Evolutionary conservation across 306 rosid genomes (phyloP).

Genomic region (Inga laurina): DNA sequence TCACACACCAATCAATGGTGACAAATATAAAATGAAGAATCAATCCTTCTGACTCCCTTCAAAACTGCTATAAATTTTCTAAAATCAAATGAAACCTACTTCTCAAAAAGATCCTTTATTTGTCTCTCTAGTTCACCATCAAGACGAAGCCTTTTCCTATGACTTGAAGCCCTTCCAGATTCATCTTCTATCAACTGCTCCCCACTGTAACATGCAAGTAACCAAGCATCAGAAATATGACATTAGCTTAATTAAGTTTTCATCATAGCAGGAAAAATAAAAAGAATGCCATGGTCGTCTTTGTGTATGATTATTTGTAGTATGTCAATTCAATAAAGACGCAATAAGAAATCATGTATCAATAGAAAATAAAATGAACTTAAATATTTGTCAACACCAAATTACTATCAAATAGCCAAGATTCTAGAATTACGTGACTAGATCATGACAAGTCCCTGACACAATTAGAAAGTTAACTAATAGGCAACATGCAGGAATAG

Average conservation of each 20-base stretch:
- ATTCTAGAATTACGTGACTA: slow-evolving; percentile 21
- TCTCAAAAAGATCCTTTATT: slow-evolving; percentile 75
- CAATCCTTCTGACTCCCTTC: slow-evolving; percentile 11
- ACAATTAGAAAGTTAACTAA: slow-evolving; percentile 10
- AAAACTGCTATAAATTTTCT: slow-evolving; percentile 20
- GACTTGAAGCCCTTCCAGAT: slow-evolving; percentile 47
- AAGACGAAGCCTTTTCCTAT: slow-evolving; percentile 65
- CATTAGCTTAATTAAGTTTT: slow-evolving; percentile 36
- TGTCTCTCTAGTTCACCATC: slow-evolving; percentile 62
- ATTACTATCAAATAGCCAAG: not conserved
- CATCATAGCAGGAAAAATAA: slow-evolving; percentile 37
- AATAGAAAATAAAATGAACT: slow-evolving; percentile 9
- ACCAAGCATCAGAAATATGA: slow-evolving; percentile 18
- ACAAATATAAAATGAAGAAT: not conserved
- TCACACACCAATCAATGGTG: slow-evolving; percentile 3
- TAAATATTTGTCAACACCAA: not conserved
- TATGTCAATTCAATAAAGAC: not conserved
- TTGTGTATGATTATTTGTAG: slow-evolving; percentile 21
- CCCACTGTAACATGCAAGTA: not conserved
- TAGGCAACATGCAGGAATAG: slow-evolving; percentile 22
- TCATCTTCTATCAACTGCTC: slow-evolving; percentile 48
- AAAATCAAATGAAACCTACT: slow-evolving; percentile 49
- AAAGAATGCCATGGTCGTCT: slow-evolving; percentile 1
- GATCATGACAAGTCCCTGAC: not conserved
- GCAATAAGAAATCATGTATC: slow-evolving; percentile 17